Base-by-base conservation (phyloP, 23 red algal species). In the Rhodosorus marinus region DNA sequence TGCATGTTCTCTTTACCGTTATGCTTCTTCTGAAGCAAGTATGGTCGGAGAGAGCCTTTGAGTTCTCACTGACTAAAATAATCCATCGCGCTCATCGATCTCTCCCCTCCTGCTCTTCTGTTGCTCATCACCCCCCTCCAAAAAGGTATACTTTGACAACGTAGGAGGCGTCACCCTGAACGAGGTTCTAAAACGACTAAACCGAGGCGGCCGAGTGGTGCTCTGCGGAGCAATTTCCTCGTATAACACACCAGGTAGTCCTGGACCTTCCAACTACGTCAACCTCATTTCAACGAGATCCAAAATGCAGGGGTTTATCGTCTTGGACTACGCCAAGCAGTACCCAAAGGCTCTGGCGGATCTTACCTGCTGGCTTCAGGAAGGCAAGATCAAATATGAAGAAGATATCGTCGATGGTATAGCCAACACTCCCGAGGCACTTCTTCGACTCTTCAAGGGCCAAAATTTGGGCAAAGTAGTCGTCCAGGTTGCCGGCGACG, bases 91-190 rank as follows among this genome's bases (percentile, higher is more conserved):
- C n/a, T n/a, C n/a, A n/a, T n/a, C n/a, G n/a, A n/a, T n/a, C n/a
- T n/a, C n/a, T n/a, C n/a, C n/a, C n/a, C n/a, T n/a, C n/a, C n/a
- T n/a, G n/a, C n/a, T n/a, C n/a, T n/a, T n/a, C n/a, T n/a, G n/a
- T n/a, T n/a, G n/a, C n/a, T n/a, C n/a, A n/a, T n/a, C n/a, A n/a
- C n/a, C n/a, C n/a, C n/a, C n/a, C n/a, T n/a, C n/a, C n/a, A n/a
- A n/a, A n/a, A n/a, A n/a, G n/a, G n/a, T 84, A 25, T 84, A 65
- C 31, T 84, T 74, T 52, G 79, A 84, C 21, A 84, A 73, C 41
- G 79, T 84, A 14, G 79, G 79, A 0, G 79, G 79, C 1, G 58
- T 49, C 26, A 55, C 45, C 7, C 61, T 84, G n/a, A 65, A 84
- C 29, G 79, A 68, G 5, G 79, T 60, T 8, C 54, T 84, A 40